phyloP scores from a whole-genome alignment of 169 alveolate species.

The Plasmodium yoelii region DNA sequence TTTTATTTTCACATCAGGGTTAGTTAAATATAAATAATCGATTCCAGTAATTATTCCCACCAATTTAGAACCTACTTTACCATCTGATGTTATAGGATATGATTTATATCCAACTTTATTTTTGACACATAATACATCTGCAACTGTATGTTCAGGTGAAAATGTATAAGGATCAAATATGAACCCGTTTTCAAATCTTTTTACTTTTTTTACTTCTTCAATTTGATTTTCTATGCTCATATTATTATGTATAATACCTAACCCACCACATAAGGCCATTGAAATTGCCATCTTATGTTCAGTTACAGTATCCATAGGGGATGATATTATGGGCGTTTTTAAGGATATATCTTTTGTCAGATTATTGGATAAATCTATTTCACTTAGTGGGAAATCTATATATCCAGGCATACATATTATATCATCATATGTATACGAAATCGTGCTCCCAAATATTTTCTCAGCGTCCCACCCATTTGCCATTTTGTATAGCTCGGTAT shows the following conservation, averaged over 20 bases:
- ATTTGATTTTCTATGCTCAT: slow-evolving; percentile 88
- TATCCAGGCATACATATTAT: slow-evolving; percentile 93
- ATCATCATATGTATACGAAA: slow-evolving; percentile 92
- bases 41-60: slow-evolving; percentile 91
- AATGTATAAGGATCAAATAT: slow-evolving; percentile 90
- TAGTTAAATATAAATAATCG: slow-evolving; percentile 89
- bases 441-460: slow-evolving; percentile 79
- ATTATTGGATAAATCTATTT: slow-evolving; percentile 85
- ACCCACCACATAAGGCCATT: slow-evolving; percentile 93
- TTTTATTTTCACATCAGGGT: slow-evolving; percentile 83
- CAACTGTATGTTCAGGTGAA: slow-evolving; percentile 88
- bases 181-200: slow-evolving; percentile 93
- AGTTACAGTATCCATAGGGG: slow-evolving; percentile 97
- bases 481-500: slow-evolving; percentile 79
- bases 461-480: slow-evolving; percentile 86
- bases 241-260: slow-evolving; percentile 94
- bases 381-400: slow-evolving; percentile 85
- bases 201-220: slow-evolving; percentile 90
- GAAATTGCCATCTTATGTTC: slow-evolving; percentile 95
- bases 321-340: slow-evolving; percentile 91
- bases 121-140: slow-evolving; percentile 84
- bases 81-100: slow-evolving; percentile 91
- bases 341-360: slow-evolving; percentile 86
- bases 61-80: slow-evolving; percentile 90
- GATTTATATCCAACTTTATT: slow-evolving; percentile 84